Evolutionary conservation across 2,329 filamentous ascomycete species (phyloP).

Genomic region (Geosmithia putterillii): DNA sequence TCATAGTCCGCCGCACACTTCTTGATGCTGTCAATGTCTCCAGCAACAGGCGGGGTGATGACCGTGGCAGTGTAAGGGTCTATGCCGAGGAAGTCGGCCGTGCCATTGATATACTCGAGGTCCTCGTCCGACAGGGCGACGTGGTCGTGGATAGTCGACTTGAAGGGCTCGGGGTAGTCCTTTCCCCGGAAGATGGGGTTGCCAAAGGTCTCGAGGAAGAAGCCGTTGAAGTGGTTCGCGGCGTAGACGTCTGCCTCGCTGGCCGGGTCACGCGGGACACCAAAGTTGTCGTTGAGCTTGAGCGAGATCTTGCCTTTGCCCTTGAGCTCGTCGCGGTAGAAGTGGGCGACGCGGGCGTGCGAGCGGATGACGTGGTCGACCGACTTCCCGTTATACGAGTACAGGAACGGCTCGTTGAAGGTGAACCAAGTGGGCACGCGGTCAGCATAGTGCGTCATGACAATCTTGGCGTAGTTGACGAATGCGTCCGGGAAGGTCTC

Average conservation of each 20-base stretch:
- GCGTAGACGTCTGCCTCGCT: conserved; percentile 29
- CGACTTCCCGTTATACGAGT: conserved; percentile 23
- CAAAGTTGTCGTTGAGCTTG: conserved; percentile 38
- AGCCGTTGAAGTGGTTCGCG: conserved; percentile 30
- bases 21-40: conserved; percentile 24
- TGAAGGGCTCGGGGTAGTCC: conserved; percentile 35
- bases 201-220: conserved; percentile 35
- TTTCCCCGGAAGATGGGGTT: conserved; percentile 38
- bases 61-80: conserved; percentile 46
- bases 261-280: conserved; percentile 27
- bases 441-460: conserved; percentile 37
- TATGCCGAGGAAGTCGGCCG: conserved; percentile 42
- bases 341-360: conserved; percentile 36
- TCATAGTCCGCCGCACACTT: conserved; percentile 33
- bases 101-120: conserved; percentile 33
- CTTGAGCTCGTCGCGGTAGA: conserved; percentile 40
- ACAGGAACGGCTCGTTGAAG: conserved; percentile 37
- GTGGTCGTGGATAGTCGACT: conserved; percentile 29
- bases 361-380: conserved; percentile 30
- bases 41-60: conserved; percentile 28
- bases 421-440: conserved; percentile 39
- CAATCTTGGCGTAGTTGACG: conserved; percentile 38
- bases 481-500: conserved; percentile 35
- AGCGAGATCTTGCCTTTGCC: conserved; percentile 35
- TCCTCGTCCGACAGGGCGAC: conserved; percentile 33